phyloP scores from a whole-genome alignment of 306 rosid genomes.

The Quercus agrifolia region DNA sequence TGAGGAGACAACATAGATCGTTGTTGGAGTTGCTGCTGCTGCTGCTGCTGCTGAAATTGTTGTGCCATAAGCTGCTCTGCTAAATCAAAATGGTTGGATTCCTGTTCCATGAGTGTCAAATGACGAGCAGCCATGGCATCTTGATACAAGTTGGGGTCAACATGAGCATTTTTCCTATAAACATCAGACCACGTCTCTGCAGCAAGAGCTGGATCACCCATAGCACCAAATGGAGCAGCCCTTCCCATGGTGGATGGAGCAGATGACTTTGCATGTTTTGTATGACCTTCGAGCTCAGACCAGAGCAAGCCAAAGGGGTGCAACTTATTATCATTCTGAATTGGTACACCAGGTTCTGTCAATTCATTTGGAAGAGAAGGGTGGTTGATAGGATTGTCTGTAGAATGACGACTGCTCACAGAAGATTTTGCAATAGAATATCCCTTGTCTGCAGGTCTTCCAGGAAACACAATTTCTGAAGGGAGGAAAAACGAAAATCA shows the following conservation, averaged over 20 bases:
- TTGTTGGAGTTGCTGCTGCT: conserved; percentile 33
- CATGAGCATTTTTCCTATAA: conserved; percentile 32
- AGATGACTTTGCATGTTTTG: conserved; percentile 27
- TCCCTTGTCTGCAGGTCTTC: conserved; percentile 32
- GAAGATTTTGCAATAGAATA: conserved; percentile 30
- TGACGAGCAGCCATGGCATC: conserved; percentile 29
- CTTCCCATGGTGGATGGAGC: conserved; percentile 34
- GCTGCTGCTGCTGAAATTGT: conserved; percentile 45
- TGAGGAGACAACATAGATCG: conserved; percentile 35
- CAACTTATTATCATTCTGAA: conserved; percentile 41
- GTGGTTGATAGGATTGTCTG: conserved; percentile 26
- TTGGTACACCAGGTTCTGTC: conserved; percentile 31
- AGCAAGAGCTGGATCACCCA: conserved; percentile 34
- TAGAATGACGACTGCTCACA: conserved; percentile 19
- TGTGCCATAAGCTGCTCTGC: conserved; percentile 48
- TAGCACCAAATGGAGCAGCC: conserved; percentile 30
- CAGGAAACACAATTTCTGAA: conserved; percentile 43
- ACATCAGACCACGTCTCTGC: conserved; percentile 42
- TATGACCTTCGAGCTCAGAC: conserved; percentile 57
- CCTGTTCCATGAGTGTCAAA: conserved; percentile 38
- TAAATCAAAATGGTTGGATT: conserved; percentile 43
- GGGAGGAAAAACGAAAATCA: not conserved
- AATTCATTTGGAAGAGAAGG: conserved; percentile 25
- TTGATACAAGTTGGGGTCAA: conserved; percentile 38
- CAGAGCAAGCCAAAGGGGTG: conserved; percentile 61